Percentiles rank a stretch among this genome's conserved stretches.
Conservation (phyloP, 2,329 filamentous ascomycete genomes). For the Cryphonectria radicalis region DNA sequence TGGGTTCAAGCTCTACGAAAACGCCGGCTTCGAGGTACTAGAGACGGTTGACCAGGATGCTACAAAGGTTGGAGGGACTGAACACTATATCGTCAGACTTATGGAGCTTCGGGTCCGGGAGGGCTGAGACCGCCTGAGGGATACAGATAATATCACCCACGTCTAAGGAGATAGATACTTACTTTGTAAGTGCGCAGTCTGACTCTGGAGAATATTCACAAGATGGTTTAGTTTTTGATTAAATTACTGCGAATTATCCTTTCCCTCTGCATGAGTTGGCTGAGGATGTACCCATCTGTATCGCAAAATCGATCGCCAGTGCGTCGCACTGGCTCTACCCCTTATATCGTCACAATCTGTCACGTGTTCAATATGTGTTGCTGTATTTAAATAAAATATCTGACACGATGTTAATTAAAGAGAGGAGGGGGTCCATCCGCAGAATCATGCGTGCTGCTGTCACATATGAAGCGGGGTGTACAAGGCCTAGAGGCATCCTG, state of each 20-base stretch:
- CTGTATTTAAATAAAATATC: background rate
- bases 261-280: background rate
- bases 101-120: conserved; percentile 30
- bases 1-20: conserved; percentile 32
- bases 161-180: too few species aligned
- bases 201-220: too few species aligned
- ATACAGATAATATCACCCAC: too few species aligned
- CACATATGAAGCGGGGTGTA: background rate
- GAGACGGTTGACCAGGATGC: conserved; percentile 33
- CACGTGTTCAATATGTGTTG: background rate
- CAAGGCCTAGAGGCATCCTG: background rate
- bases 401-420: background rate
- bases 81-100: conserved; percentile 32
- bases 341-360: too few species aligned
- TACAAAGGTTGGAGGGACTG: conserved; percentile 32
- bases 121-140: background rate
- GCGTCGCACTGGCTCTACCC: too few species aligned
- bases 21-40: conserved; percentile 32
- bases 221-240: background rate
- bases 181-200: too few species aligned
- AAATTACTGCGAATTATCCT: background rate
- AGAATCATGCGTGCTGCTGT: background rate
- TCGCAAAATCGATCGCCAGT: too few species aligned
- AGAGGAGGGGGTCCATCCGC: background rate
- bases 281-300: background rate